Evolutionary conservation across 345 rosid species (phyloP).

Genomic region (Citrus inodora): DNA sequence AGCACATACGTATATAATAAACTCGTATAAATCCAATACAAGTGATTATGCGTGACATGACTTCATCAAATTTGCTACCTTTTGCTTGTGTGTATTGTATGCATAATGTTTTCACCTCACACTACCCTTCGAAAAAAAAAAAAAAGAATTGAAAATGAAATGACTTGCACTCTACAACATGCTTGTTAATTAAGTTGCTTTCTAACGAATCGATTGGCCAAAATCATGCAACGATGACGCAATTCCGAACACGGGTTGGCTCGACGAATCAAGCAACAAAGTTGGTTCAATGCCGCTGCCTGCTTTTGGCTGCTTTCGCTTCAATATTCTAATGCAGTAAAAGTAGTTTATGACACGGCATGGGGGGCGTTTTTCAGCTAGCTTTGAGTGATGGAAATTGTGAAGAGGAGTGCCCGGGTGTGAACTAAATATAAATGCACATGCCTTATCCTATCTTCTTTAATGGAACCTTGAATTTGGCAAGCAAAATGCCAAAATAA

Average conservation of each 20-base stretch:
- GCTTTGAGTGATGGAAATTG: neutral
- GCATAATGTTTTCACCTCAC: neutral
- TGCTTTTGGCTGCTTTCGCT: neutral
- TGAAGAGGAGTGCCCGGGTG: neutral
- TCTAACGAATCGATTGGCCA: neutral
- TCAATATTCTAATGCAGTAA: neutral
- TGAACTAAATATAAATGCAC: neutral
- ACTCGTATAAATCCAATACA: neutral
- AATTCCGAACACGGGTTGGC: neutral
- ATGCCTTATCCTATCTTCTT: neutral
- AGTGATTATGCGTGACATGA: neutral
- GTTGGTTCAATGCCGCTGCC: neutral
- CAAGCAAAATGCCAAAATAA: neutral
- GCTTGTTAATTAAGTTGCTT: neutral
- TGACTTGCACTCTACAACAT: neutral
- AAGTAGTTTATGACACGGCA: conserved; percentile 1
- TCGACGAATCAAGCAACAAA: neutral
- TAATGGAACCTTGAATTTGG: neutral
- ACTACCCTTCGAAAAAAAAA: too few relatives aligned
- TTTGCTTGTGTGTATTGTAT: neutral
- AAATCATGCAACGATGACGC: neutral
- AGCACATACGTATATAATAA: too few relatives aligned
- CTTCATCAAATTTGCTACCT: neutral
- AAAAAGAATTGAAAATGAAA: neutral
- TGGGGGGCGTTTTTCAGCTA: neutral